phyloP scores from a whole-genome alignment of 1,139 yeast genomes.

The Hemisphaericaspora lyxosophila region DNA sequence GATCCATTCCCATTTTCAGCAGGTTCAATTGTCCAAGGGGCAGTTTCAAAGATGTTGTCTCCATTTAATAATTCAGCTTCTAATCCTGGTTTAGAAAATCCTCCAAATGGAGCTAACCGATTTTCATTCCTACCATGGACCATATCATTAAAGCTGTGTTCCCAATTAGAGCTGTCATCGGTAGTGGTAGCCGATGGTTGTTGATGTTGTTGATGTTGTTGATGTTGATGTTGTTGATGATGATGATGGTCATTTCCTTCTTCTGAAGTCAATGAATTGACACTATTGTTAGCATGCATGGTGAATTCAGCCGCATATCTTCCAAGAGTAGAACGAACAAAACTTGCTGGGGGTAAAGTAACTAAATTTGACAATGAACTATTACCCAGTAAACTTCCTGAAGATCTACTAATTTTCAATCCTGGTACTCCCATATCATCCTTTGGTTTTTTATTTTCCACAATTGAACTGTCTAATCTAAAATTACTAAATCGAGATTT shows the following conservation, averaged over 20 bases:
- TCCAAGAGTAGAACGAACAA: conserved; percentile 3
- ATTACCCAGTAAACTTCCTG: conserved; percentile 1
- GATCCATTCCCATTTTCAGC: conserved; percentile 87
- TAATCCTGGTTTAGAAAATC: conserved; percentile 60
- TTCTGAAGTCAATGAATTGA: conserved; percentile 32
- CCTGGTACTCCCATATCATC: conserved; percentile 41
- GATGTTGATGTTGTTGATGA: conserved; percentile 5
- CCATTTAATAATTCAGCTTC: conserved; percentile 44
- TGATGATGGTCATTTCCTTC: conserved; percentile 17
- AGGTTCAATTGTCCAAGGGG: conserved; percentile 73
- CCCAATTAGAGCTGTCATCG: conserved; percentile 15
- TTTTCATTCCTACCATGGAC: conserved; percentile 29
- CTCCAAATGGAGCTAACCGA: conserved; percentile 70
- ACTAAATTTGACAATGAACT: conserved; percentile 4
- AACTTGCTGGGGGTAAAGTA: conserved; percentile 5
- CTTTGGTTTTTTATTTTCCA: conserved; percentile 33
- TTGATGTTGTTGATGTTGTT: conserved; percentile 5
- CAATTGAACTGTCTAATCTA: conserved; percentile 35
- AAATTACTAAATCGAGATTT: conserved; percentile 30
- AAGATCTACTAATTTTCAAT: conserved; percentile 41
- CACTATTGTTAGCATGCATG: conserved; percentile 28
- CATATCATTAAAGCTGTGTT: conserved; percentile 29
- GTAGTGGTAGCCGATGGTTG: conserved; percentile 5
- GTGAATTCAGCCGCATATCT: conserved; percentile 21
- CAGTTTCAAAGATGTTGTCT: conserved; percentile 60